A percentile compares a stretch with the other conserved stretches of the same genome.
phyloP scores from a whole-genome alignment of 768 basidiomycete genomes.

The Boletus rubroflammeus region DNA sequence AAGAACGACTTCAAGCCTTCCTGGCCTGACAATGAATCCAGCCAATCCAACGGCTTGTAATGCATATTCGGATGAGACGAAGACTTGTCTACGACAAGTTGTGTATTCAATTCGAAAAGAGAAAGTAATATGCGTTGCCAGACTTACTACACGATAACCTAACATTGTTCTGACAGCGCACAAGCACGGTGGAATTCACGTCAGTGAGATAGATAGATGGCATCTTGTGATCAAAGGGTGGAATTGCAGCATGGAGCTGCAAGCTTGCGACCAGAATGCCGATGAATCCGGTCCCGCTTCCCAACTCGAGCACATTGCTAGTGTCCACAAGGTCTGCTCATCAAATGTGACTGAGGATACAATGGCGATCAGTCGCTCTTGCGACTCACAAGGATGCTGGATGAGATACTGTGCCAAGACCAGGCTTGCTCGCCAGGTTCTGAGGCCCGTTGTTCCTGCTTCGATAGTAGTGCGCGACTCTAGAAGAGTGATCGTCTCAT shows the following conservation, averaged over 20 bases:
- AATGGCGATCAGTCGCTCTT: not conserved
- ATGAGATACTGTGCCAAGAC: conserved; percentile 61
- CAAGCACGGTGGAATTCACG: conserved; percentile 58
- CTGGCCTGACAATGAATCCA: conserved; percentile 44
- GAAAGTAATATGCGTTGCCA: not conserved
- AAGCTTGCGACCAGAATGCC: conserved; percentile 59
- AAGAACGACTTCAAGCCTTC: conserved; percentile 30
- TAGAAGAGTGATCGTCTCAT: conserved; percentile 53
- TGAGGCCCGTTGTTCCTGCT: conserved; percentile 72
- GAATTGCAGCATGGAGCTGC: conserved; percentile 34
- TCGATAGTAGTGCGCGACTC: conserved; percentile 76
- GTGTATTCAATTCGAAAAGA: not conserved
- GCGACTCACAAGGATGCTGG: conserved; percentile 47
- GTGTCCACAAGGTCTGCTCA: conserved; percentile 11
- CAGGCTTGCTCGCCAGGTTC: conserved; percentile 77
- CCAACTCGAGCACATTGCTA: conserved; percentile 64
- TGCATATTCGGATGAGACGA: conserved; percentile 44
- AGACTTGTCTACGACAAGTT: conserved; percentile 46
- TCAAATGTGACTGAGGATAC: not conserved
- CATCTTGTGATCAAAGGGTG: not conserved
- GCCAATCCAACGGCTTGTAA: conserved; percentile 62
- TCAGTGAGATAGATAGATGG: conserved; percentile 56
- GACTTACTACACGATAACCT: conserved; percentile 65
- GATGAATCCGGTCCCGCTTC: conserved; percentile 73
- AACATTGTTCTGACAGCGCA: conserved; percentile 57